Evolutionary conservation across 805 yeast genomes (phyloP).

Genomic region (Brettanomyces naardenensis): DNA sequence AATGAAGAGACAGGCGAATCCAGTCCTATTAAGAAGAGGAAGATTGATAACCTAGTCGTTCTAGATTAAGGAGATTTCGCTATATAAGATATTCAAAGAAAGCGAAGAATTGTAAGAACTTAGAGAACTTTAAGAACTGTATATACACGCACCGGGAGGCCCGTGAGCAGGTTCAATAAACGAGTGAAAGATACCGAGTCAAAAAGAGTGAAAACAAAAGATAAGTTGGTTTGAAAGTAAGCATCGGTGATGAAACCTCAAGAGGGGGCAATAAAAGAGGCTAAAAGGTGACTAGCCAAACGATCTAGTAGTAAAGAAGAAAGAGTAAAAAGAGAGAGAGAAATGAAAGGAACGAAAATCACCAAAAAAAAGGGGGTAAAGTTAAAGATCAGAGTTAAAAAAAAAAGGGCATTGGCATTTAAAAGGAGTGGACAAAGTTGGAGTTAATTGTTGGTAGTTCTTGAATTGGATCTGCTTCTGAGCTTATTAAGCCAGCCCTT

Average conservation of each 20-base stretch:
- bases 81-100: too few relatives aligned
- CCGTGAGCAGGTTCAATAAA: background rate
- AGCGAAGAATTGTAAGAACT: too few relatives aligned
- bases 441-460: constrained; percentile 5
- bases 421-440: too few relatives aligned
- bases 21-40: background rate
- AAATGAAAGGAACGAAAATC: background rate
- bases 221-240: constrained; percentile 5
- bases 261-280: background rate
- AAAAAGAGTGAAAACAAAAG: background rate
- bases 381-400: background rate
- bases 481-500: constrained; percentile 39
- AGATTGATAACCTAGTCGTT: background rate
- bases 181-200: background rate
- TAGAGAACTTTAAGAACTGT: too few relatives aligned
- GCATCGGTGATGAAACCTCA: constrained; percentile 1
- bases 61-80: too few relatives aligned
- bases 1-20: background rate
- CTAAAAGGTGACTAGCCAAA: background rate
- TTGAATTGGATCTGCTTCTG: constrained; percentile 25
- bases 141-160: background rate
- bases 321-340: background rate
- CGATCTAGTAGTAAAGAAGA: background rate
- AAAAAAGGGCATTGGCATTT: background rate
- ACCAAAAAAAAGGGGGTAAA: background rate